Base-by-base conservation (phyloP, 2,329 filamentous ascomycete species). In the Fusarium sp. region DNA sequence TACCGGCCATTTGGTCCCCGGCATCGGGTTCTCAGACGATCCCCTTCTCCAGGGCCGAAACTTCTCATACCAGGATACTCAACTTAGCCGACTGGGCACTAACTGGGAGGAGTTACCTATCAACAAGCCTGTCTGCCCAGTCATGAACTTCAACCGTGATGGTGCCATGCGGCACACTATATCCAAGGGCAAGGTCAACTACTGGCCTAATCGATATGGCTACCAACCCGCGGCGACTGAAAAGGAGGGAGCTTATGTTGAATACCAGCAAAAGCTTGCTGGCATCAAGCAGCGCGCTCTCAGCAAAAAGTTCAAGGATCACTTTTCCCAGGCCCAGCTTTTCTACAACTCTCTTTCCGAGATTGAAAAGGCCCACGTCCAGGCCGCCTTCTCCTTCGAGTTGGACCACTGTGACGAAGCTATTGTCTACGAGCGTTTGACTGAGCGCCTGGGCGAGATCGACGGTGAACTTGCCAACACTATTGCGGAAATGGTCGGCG, bases 391-490 rank as follows among this genome's bases (percentile, higher is more conserved):
- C 49, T 88, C 91, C 3, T 93, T 93, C 75, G 91, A 93, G 79
- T 82, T 96, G 2, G 92, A 94, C 74, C 92, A 95, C 78, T 96
- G 93, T 76, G 92, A 95, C 23, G 93, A 96, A 41, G 87, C 90
- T 0, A 78, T 92, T 12, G 92, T 96, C 0, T 95, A 94, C 77
- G 86, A 91, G 66, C 87, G 91, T 28, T 85, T 94, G 78, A 87
- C 87, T 2, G 79, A 89, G 66, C 88, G 92, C 3, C 82, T 96
- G 0, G 84, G 88, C 2, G 91, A 94, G 37, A 93, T 96, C 53
- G 90, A 94, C 60, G 81, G 93, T 0, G 83, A 81, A 0, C 87
- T 96, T 1, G 91, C 93, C 0, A 86, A 91, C 76, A 81, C 83
- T 1, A 91, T 94, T 2, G 91, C 91, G 2, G 85, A 89, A 43